Percentiles rank a stretch among this genome's conserved stretches.
These are phyloP conservation scores for Pleurotus djamor DNA, from an alignment of 768 basidiomycete species.

Conservation along the genomic window DNA sequence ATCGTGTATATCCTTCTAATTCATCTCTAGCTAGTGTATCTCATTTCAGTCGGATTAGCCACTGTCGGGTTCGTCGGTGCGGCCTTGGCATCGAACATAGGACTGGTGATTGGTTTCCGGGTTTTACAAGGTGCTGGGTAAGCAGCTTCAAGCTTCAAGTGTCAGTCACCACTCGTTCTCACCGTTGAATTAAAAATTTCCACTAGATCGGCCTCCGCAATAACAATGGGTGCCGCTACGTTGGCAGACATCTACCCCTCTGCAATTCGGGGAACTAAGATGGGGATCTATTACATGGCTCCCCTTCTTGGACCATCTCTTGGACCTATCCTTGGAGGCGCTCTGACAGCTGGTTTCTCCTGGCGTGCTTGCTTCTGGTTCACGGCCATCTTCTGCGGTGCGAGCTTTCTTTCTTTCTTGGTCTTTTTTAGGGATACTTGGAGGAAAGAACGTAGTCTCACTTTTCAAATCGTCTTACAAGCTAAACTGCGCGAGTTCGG, in stretches of 20 bases:
- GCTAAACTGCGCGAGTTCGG: slow-evolving; percentile 18
- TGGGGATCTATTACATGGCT: slow-evolving; percentile 81
- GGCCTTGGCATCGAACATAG: slow-evolving; percentile 52
- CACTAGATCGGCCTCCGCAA: slow-evolving; percentile 49
- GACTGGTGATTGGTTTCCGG: slow-evolving; percentile 65
- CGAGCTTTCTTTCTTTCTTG: slow-evolving; percentile 54
- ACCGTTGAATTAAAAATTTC: no score
- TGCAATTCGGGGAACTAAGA: slow-evolving; percentile 70
- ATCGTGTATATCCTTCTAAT: not conserved
- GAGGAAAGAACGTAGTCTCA: slow-evolving; percentile 78
- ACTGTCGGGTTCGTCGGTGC: slow-evolving; percentile 54
- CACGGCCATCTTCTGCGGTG: slow-evolving; percentile 58
- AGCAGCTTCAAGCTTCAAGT: slow-evolving; percentile 13
- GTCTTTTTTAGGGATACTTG: slow-evolving; percentile 82
- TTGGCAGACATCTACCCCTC: slow-evolving; percentile 79
- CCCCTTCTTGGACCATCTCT: slow-evolving; percentile 75
- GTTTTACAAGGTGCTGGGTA: slow-evolving; percentile 67
- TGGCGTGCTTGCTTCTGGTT: slow-evolving; percentile 91
- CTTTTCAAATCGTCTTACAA: slow-evolving; percentile 65
- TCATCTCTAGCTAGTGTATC: slow-evolving; percentile 47
- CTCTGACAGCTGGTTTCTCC: slow-evolving; percentile 57
- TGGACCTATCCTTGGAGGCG: slow-evolving; percentile 73
- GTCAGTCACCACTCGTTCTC: no score
- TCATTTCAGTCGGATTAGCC: slow-evolving; percentile 50
- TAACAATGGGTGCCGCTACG: slow-evolving; percentile 74